phyloP scores from a whole-genome alignment of 352 stramenopile genomes.

The Globisporangium canariense region DNA sequence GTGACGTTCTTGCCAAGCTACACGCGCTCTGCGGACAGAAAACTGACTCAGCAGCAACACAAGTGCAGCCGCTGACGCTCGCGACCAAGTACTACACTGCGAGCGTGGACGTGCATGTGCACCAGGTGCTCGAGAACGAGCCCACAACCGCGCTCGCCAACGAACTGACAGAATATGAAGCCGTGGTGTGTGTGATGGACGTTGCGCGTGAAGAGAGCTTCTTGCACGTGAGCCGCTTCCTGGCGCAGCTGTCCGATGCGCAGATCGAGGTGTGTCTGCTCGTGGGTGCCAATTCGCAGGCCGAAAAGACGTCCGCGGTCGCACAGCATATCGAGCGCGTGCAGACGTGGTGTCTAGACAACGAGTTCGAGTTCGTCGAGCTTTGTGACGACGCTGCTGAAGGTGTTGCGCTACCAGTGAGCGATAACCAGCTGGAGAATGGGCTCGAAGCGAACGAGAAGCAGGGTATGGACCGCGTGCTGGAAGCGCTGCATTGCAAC shows the following conservation, averaged over 20 bases:
- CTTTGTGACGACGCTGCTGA: conserved; percentile 13
- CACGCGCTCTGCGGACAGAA: conserved; percentile 30
- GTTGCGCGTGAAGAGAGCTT: conserved; percentile 36
- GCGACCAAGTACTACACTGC: conserved; percentile 74
- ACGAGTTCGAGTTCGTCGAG: conserved; percentile 61
- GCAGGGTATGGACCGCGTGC: conserved; percentile 54
- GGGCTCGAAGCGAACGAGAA: conserved; percentile 29
- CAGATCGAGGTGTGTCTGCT: conserved; percentile 62
- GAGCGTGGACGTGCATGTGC: conserved; percentile 45
- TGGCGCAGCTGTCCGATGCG: conserved; percentile 46
- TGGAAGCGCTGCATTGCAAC: conserved; percentile 75
- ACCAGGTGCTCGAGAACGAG: conserved; percentile 40
- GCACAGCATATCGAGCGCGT: conserved; percentile 28
- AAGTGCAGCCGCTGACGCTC: conserved; percentile 31
- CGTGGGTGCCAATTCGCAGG: conserved; percentile 24
- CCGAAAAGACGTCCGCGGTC: conserved; percentile 16
- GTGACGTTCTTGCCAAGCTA: conserved; percentile 26
- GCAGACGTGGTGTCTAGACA: conserved; percentile 52
- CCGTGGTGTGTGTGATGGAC: conserved; percentile 55
- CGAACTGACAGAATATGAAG: conserved; percentile 53
- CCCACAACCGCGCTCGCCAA: conserved; percentile 31
- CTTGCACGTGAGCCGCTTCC: conserved; percentile 32
- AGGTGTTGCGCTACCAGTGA: background rate
- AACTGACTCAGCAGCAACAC: background rate
- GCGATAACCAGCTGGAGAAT: conserved; percentile 14